These are phyloP conservation scores for Neurospora sp. DNA, from an alignment of 495 filamentous ascomycete species.

Conservation along the genomic window DNA sequence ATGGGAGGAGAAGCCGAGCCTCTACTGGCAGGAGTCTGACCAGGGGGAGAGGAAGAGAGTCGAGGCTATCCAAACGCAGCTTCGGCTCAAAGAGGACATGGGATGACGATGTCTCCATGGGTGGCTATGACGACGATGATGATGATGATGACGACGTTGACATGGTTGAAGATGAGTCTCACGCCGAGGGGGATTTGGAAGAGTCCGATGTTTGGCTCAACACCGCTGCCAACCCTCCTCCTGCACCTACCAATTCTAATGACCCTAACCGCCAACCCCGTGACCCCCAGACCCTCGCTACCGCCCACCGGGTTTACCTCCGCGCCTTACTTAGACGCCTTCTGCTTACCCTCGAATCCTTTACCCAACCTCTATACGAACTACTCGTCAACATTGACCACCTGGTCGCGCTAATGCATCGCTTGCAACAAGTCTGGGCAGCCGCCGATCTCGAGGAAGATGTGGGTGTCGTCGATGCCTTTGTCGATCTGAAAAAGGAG, in stretches of 20 bases:
- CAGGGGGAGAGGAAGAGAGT: background rate
- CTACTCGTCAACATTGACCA: conserved; percentile 65
- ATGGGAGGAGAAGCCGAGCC: conserved; percentile 2
- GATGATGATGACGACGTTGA: conserved; percentile 11
- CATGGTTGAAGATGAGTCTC: conserved; percentile 4
- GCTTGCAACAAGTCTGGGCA: conserved; percentile 60
- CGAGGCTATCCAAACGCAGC: background rate
- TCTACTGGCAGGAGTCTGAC: background rate
- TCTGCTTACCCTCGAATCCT: conserved; percentile 58
- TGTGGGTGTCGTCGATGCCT: conserved; percentile 64
- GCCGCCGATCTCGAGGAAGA: conserved; percentile 69
- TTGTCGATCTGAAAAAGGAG: conserved; percentile 58
- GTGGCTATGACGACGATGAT: background rate
- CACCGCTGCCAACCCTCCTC: background rate
- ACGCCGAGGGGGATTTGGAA: conserved; percentile 3
- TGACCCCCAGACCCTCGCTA: conserved; percentile 76
- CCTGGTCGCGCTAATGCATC: conserved; percentile 62
- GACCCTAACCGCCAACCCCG: conserved; percentile 23
- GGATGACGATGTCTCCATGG: background rate
- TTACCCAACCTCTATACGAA: conserved; percentile 58
- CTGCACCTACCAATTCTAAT: background rate
- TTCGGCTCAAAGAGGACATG: background rate
- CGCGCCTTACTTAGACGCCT: conserved; percentile 52
- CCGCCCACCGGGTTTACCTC: conserved; percentile 69
- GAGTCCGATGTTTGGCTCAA: background rate